phyloP scores from a whole-genome alignment of 108 stramenopile species.

The Nannochloropsis salina region DNA sequence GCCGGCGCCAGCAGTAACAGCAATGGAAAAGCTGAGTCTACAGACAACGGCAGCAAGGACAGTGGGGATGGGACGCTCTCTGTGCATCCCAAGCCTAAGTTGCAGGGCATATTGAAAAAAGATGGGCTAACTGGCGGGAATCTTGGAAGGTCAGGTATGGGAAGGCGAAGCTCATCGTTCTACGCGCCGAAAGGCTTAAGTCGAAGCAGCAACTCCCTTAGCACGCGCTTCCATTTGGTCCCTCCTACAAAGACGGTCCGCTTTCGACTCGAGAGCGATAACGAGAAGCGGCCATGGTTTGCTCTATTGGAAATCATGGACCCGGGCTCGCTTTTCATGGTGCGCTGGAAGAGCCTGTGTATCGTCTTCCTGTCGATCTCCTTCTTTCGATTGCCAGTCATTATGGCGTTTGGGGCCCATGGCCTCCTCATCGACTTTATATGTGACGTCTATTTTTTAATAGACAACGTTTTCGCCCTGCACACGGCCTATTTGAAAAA shows the following conservation, averaged over 20 bases:
- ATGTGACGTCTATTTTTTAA: neutral
- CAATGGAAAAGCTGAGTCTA: neutral
- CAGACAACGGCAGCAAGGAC: neutral
- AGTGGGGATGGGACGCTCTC: neutral
- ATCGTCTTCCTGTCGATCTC: constrained; percentile 1
- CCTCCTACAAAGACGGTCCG: neutral
- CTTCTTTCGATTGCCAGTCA: constrained; percentile 20
- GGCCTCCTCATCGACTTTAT: neutral
- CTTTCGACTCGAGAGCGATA: neutral
- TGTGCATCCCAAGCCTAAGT: neutral
- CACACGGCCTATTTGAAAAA: neutral
- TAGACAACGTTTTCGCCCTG: neutral
- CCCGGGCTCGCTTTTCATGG: neutral
- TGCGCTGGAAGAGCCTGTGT: neutral
- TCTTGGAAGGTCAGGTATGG: neutral
- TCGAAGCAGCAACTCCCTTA: neutral
- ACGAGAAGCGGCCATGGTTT: constrained; percentile 12
- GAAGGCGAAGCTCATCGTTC: constrained; percentile 6
- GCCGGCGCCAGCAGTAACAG: neutral
- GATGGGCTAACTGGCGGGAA: neutral
- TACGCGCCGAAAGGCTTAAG: neutral
- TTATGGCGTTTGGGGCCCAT: constrained; percentile 8
- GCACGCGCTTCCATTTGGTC: neutral
- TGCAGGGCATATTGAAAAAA: neutral
- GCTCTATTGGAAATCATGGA: neutral